phyloP scores from a whole-genome alignment of 176 grass and related monocot species.

The Chrysopogon serrulatus region DNA sequence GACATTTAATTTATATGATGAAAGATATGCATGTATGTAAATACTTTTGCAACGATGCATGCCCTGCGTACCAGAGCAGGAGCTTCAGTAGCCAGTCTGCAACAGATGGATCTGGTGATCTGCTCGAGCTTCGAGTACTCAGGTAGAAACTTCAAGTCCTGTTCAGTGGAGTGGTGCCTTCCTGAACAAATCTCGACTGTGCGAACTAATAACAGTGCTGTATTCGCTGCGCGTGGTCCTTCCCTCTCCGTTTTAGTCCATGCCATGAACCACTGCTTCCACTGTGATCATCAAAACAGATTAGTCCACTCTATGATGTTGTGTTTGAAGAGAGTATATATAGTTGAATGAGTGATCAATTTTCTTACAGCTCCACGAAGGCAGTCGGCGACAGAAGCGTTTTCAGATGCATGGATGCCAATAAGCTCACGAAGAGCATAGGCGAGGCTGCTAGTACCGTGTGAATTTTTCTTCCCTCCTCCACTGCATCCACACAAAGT shows the following conservation, averaged over 20 bases:
- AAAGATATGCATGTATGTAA: too few species aligned
- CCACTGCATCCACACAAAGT: too few species aligned
- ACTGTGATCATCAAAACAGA: constrained; percentile 14
- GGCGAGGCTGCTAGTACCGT: too few species aligned
- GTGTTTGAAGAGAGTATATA: too few species aligned
- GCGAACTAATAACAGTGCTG: constrained; percentile 21
- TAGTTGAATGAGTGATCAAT: too few species aligned
- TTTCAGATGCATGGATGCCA: not conserved
- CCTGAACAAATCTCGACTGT: constrained; percentile 43
- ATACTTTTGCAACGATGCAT: too few species aligned
- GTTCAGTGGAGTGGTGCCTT: not conserved
- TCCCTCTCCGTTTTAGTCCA: not conserved
- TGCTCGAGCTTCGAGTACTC: constrained; percentile 7
- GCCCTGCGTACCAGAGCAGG: not conserved
- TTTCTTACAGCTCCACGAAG: constrained; percentile 18
- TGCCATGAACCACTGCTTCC: constrained; percentile 45
- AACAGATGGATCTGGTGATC: constrained; percentile 36
- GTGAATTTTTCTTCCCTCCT: too few species aligned
- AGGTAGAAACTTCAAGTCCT: not conserved
- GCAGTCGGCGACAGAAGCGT: not conserved
- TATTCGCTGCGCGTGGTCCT: not conserved
- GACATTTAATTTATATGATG: too few species aligned
- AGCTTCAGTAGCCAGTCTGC: not conserved
- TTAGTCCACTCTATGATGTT: too few species aligned
- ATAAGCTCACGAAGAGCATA: not conserved